phyloP scores from a whole-genome alignment of 495 filamentous ascomycete species.

The Aspergillus sparsus region DNA sequence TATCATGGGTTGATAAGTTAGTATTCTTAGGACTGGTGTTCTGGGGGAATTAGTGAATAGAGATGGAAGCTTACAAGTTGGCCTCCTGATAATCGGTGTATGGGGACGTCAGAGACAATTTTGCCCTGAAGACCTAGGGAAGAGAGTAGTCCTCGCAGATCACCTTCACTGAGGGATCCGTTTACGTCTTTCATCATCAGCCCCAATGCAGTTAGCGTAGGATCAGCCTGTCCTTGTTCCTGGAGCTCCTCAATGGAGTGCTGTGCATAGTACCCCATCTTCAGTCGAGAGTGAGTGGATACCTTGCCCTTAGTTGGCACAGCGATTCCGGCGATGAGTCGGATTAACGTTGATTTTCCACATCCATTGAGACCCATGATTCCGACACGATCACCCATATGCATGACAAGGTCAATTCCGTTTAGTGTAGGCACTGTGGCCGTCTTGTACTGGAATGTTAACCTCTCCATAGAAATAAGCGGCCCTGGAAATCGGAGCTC shows the following conservation, averaged over 20 bases:
- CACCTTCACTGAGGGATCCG: slow-evolving; percentile 58
- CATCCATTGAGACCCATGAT: slow-evolving; percentile 73
- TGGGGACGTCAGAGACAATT: slow-evolving; percentile 66
- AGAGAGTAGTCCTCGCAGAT: slow-evolving; percentile 60
- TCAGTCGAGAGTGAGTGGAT: slow-evolving; percentile 62
- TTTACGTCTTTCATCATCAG: slow-evolving; percentile 53
- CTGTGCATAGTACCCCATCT: slow-evolving; percentile 75
- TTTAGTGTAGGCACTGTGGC: slow-evolving; percentile 46
- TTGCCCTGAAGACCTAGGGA: slow-evolving; percentile 66
- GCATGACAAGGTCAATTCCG: slow-evolving; percentile 63
- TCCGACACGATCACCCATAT: slow-evolving; percentile 69
- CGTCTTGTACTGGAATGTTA: slow-evolving; percentile 59
- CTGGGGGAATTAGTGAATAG: not conserved
- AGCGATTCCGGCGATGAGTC: slow-evolving; percentile 50
- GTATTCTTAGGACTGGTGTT: not conserved
- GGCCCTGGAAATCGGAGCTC: slow-evolving; percentile 75
- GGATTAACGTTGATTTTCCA: slow-evolving; percentile 72
- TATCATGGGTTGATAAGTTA: slow-evolving; percentile 17
- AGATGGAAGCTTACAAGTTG: slow-evolving; percentile 52
- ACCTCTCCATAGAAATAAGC: slow-evolving; percentile 66
- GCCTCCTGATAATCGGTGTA: slow-evolving; percentile 69
- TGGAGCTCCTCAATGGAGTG: slow-evolving; percentile 71
- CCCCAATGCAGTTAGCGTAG: slow-evolving; percentile 60
- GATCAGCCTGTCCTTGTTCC: slow-evolving; percentile 41
- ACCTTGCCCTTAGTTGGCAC: slow-evolving; percentile 54